Conservation (phyloP, 2,329 filamentous ascomycete species). For the Ophiostoma piceae region DNA sequence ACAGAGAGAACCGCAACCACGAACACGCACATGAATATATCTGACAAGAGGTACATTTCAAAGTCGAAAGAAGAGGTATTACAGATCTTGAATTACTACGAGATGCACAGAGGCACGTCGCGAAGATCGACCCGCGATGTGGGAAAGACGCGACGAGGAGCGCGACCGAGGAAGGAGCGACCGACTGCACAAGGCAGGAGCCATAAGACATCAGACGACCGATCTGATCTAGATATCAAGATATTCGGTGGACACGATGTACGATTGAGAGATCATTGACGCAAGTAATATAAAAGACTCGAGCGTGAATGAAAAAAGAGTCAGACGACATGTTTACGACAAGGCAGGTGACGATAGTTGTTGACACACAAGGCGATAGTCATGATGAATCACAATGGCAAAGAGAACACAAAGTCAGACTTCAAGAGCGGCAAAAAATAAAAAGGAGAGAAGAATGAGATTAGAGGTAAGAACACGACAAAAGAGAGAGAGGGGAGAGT, state of each 20-base stretch:
- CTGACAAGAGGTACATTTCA: background rate
- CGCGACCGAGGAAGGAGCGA: background rate
- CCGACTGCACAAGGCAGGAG: background rate
- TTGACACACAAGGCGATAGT: background rate
- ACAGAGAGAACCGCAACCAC: background rate
- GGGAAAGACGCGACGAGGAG: background rate
- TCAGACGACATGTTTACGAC: background rate
- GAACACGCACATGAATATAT: background rate
- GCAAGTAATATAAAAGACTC: background rate
- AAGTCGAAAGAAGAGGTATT: background rate
- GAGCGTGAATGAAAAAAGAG: background rate
- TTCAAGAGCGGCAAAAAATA: background rate
- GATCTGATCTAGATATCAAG: too few relatives aligned
- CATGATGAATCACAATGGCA: background rate
- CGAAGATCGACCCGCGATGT: background rate
- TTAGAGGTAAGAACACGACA: constrained; percentile 5
- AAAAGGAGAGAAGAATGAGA: constrained; percentile 3
- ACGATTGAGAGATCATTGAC: background rate
- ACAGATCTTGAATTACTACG: background rate
- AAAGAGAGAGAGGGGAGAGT: constrained; percentile 26
- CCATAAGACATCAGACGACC: background rate
- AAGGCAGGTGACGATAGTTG: background rate
- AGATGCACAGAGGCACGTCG: background rate
- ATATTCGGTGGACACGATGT: too few relatives aligned
- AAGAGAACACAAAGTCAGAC: background rate